Conservation (phyloP, 768 basidiomycete genomes). For the Strobilomyces confusus region DNA sequence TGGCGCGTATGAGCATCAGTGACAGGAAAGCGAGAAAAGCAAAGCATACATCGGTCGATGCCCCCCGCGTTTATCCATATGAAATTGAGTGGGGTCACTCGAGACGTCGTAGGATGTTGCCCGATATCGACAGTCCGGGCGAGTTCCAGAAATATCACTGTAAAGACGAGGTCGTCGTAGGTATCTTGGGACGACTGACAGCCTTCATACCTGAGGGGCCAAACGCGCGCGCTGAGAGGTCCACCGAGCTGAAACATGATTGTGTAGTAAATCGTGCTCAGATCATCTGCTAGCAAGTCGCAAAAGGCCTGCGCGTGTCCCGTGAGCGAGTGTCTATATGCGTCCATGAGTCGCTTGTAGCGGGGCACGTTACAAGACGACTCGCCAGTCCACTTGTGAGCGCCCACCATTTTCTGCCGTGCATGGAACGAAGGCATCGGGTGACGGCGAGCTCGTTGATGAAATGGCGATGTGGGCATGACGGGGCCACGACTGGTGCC, state of each 20-base stretch:
- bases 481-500: slow-evolving; percentile 41
- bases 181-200: slow-evolving; percentile 39
- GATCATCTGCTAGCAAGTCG: slow-evolving; percentile 52
- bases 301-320: slow-evolving; percentile 68
- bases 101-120: slow-evolving; percentile 63
- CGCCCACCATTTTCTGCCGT: slow-evolving; percentile 23
- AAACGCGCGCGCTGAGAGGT: slow-evolving; percentile 81
- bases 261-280: slow-evolving; percentile 46
- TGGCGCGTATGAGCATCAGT: background rate
- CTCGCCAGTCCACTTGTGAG: slow-evolving; percentile 21
- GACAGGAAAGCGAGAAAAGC: background rate
- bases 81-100: slow-evolving; percentile 86
- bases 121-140: slow-evolving; percentile 68
- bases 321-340: slow-evolving; percentile 65
- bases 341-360: background rate
- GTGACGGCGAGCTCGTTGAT: slow-evolving; percentile 21
- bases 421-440: slow-evolving; percentile 14
- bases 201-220: slow-evolving; percentile 72
- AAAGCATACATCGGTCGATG: slow-evolving; percentile 50
- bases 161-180: background rate
- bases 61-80: slow-evolving; percentile 80
- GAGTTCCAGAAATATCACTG: slow-evolving; percentile 87
- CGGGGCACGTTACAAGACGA: background rate
- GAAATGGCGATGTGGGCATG: slow-evolving; percentile 24
- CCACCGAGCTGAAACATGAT: slow-evolving; percentile 95